phyloP scores from a whole-genome alignment of 768 basidiomycete genomes.

The Boletus subparvulus region DNA sequence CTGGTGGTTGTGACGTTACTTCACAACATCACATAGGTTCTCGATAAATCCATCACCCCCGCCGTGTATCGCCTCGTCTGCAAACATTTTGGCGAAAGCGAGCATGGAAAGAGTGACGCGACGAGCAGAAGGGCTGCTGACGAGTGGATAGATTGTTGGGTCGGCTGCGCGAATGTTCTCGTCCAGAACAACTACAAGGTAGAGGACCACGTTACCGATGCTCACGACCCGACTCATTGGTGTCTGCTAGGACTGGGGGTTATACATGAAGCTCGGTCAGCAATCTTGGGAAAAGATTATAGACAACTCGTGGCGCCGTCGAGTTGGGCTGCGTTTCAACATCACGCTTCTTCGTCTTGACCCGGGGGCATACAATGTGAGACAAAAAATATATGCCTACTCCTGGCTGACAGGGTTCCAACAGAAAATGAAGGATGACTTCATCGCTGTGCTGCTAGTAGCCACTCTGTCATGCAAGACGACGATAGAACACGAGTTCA shows the following conservation, averaged over 20 bases:
- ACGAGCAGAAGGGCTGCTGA: slow-evolving; percentile 42
- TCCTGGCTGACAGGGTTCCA: neutral
- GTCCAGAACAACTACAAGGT: slow-evolving; percentile 53
- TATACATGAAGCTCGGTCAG: slow-evolving; percentile 51
- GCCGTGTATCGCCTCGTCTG: slow-evolving; percentile 56
- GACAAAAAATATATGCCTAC: slow-evolving; percentile 15
- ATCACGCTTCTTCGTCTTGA: slow-evolving; percentile 55
- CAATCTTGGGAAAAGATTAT: slow-evolving; percentile 58
- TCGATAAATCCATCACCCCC: slow-evolving; percentile 49
- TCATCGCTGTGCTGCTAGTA: slow-evolving; percentile 53
- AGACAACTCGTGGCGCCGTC: slow-evolving; percentile 49
- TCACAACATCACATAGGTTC: slow-evolving; percentile 37
- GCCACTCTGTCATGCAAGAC: slow-evolving; percentile 47
- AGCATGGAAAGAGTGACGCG: slow-evolving; percentile 17
- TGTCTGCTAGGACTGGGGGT: slow-evolving; percentile 55
- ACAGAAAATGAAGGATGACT: slow-evolving; percentile 49
- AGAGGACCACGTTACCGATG: slow-evolving; percentile 1
- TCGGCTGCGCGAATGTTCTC: slow-evolving; percentile 63
- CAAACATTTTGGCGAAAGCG: slow-evolving; percentile 42
- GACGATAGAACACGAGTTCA: slow-evolving; percentile 59
- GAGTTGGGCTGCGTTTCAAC: slow-evolving; percentile 65
- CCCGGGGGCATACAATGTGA: slow-evolving; percentile 58
- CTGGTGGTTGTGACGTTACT: neutral
- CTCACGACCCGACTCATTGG: neutral
- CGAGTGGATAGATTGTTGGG: slow-evolving; percentile 69